Evolutionary conservation across 495 filamentous ascomycete genomes (phyloP), one percentile per base, ranked within the genome.

Genomic region (Penicillium canescens): DNA sequence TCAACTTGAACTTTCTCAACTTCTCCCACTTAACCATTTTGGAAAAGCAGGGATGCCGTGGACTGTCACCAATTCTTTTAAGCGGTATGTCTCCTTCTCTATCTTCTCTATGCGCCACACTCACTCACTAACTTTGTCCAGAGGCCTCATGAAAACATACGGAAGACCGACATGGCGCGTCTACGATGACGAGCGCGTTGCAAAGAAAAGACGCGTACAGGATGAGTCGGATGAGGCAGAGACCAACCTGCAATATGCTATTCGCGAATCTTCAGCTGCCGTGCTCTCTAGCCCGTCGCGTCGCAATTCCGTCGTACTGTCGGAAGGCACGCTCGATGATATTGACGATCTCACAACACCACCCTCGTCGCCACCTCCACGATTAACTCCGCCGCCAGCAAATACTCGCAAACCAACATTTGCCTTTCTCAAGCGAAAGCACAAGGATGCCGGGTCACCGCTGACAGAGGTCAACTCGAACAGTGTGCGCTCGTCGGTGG

Each of bases 51-150:
- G 66, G 70, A 82, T 82, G 78, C 77, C 78, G 69, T 82, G 76
- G 68, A 80, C 77, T 53, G 78, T 82, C 54, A 80, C 78, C 59
- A 82, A 82, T 71, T 82, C 78, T 57, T 82, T 80, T 50, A 82
- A 79, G 68, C 73, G 78, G 78, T 82, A 70, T 18, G 63, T 55
- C 18, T 18, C 18, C 18, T 18, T 18, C 18, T 18, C 18, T 18
- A 18, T 13, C 18, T 39, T 9, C 28, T 5, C 20, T 42, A 16
- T 23, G 16, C 12, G 18, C 40, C 14, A 7, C 11, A 37, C 18
- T 18, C 18, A 35, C 23, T 24, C 9, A 59, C 42, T 53, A 18
- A 51, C 31, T 40, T 11, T 24, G 9, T 28, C 41, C 53, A 78
- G 75, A 71, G 73, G 75, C 71, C 74, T 77, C 48, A 78, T 77